phyloP scores from a whole-genome alignment of 2,329 filamentous ascomycete genomes.

The Trichoderma pleuroti region DNA sequence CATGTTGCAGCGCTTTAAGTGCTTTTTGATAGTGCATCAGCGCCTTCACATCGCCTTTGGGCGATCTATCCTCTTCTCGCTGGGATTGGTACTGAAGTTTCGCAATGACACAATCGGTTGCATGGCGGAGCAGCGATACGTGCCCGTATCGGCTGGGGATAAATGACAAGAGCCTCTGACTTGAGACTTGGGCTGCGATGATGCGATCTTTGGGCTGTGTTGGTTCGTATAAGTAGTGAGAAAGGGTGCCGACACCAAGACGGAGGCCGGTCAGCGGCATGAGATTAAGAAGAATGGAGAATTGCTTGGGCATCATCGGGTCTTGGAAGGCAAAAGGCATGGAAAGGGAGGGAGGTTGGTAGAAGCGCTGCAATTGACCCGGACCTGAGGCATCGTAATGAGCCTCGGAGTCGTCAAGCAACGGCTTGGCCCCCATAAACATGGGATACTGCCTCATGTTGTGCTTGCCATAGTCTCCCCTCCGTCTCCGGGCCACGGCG shows the following conservation, averaged over 20 bases:
- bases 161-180: constrained; percentile 5
- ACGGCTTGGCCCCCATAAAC: not conserved
- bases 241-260: constrained; percentile 3
- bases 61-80: constrained; percentile 1
- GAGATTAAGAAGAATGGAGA: not conserved
- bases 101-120: constrained; percentile 9
- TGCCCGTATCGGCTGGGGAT: constrained; percentile 8
- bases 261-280: constrained; percentile 11
- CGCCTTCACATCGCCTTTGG: not conserved
- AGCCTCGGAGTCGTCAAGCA: not conserved
- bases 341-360: not conserved
- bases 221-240: constrained; percentile 6
- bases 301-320: not conserved
- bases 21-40: constrained; percentile 10
- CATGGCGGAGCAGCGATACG: not conserved
- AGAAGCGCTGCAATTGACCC: not conserved
- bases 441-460: constrained; percentile 12
- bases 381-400: not conserved
- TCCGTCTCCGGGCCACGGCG: constrained; percentile 2
- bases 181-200: not conserved
- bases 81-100: not conserved
- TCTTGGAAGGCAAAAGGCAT: constrained; percentile 1
- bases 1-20: not conserved
- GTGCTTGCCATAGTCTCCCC: constrained; percentile 9
- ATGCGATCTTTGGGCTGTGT: not conserved